Percentiles rank a stretch among this genome's conserved stretches.
Conservation (phyloP, 305 asterid genomes). For the Galium porrigens region DNA sequence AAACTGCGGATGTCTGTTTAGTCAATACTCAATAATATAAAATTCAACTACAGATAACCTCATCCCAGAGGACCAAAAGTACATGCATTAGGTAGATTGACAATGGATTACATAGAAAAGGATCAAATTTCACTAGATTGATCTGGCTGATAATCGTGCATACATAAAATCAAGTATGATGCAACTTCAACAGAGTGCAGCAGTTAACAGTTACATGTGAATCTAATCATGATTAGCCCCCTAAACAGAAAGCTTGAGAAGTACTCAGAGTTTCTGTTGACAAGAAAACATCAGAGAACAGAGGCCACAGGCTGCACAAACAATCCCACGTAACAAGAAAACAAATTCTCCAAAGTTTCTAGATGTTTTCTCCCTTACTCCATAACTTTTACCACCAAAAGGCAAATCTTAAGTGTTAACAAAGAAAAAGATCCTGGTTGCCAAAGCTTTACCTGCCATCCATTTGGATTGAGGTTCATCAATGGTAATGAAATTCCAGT, state of each 20-base stretch:
- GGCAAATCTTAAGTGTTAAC: neutral
- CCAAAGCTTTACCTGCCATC: conserved; percentile 66
- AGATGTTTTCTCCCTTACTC: neutral
- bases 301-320: neutral
- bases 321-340: neutral
- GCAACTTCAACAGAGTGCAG: neutral
- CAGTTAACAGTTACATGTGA: neutral
- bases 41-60: neutral
- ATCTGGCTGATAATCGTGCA: neutral
- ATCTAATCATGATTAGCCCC: neutral
- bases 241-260: neutral
- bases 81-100: neutral
- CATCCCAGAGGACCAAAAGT: neutral
- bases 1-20: neutral
- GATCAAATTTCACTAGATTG: neutral
- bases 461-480: conserved; percentile 82
- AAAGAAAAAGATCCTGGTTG: neutral
- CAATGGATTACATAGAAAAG: neutral
- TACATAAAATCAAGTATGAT: neutral
- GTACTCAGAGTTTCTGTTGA: neutral
- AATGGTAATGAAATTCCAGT: conserved; percentile 64
- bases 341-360: neutral
- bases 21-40: neutral
- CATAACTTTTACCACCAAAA: neutral
- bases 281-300: neutral